Base-by-base conservation (phyloP, 805 yeast species). In the Kodamaea leandrae region DNA sequence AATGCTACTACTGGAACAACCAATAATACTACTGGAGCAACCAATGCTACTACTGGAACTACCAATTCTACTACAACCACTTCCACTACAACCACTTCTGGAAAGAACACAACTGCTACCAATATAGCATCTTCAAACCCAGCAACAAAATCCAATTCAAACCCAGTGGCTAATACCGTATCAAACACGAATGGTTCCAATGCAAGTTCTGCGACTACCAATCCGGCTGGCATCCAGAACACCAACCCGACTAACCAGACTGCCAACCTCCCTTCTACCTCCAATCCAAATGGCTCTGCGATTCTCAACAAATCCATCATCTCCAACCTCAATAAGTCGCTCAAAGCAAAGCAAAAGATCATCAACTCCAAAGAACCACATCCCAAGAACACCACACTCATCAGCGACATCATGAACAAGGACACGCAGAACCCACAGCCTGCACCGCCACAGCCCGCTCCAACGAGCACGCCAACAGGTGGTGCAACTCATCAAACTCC, bases 341-440 rank as follows among this genome's bases (percentile, higher is more conserved):
- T 70, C 19, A 68, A 66, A 45, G 73, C 70, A 26, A 68, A 69
- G 42, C 75, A 69, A 44, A 64, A 63, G 43, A 57, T 67, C 37
- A 64, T 67, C 42, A 62, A 48, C 36, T 44, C 61, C 3, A 60
- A 64, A 34, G 71, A 66, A 40, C 63, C 68, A 3, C 66, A 59
- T 32, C 61, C 68, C 10, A 65, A 65, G 40, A 63, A 55, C 42
- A 51, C 69, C 3, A 52, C 66, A 5, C 41, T 62, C 19, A 63
- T 66, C 34, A 60, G 62, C 30, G 71, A 63, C 28, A 65, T 66
- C 10, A 48, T 65, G 20, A 66, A 61, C 39, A 54, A 67, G 6
- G 32, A 28, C 8, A 17, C 21, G 4, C 13, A 7, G 14, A 61
- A 70, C 5, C 71, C 72, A 7, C 58, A 50, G 43, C 46, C 50